Evolutionary conservation across 2,329 filamentous ascomycete genomes (phyloP).

Genomic region (Talaromyces marneffei): DNA sequence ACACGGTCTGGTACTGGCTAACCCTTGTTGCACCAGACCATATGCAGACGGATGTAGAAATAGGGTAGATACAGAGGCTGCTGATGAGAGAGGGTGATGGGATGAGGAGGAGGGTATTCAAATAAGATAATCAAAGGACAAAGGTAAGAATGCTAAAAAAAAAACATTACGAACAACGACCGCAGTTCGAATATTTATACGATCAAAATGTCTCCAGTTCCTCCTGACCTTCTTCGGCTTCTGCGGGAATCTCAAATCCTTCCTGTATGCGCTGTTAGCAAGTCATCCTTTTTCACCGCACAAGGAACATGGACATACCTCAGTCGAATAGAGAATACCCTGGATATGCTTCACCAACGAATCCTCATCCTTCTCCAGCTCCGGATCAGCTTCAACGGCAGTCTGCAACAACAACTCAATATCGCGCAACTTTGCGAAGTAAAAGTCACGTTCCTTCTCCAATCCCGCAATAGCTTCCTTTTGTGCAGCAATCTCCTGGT

Average conservation of each 20-base stretch:
- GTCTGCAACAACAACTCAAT: conserved; percentile 93
- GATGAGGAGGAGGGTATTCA: conserved; percentile 3
- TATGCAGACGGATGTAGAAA: neutral
- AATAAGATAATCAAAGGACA: neutral
- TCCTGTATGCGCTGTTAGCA: conserved; percentile 19
- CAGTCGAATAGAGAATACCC: conserved; percentile 92
- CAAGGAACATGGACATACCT: conserved; percentile 46
- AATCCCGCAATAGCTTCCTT: conserved; percentile 94
- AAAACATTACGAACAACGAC: neutral
- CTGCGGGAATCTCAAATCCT: conserved; percentile 30
- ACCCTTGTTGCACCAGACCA: too few relatives aligned
- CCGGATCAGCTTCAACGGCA: conserved; percentile 84
- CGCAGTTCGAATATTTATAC: neutral
- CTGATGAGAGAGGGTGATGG: conserved; percentile 5
- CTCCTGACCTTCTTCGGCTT: conserved; percentile 22
- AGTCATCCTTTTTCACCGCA: conserved; percentile 10
- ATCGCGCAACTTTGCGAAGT: conserved; percentile 96
- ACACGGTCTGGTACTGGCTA: neutral
- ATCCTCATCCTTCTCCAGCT: conserved; percentile 89
- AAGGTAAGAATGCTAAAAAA: conserved; percentile 3
- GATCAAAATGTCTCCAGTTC: conserved; percentile 29
- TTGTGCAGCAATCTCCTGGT: conserved; percentile 78
- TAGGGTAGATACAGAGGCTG: neutral
- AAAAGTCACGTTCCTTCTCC: conserved; percentile 96
- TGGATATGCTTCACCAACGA: conserved; percentile 94